Conservation (phyloP, 2,329 filamentous ascomycete genomes). For the Fusarium sp. region DNA sequence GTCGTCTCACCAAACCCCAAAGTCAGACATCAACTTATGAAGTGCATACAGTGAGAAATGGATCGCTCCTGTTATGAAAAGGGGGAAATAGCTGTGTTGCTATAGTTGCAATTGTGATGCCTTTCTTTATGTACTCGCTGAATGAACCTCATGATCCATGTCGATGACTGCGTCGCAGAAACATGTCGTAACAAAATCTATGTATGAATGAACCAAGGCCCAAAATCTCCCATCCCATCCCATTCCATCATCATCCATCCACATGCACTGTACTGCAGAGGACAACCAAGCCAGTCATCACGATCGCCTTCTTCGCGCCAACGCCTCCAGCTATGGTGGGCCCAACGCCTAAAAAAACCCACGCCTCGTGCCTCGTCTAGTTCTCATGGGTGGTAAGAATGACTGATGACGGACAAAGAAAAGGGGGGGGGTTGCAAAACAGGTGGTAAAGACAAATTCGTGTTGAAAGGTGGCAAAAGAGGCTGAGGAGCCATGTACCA, state of each 20-base stretch:
- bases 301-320: slow-evolving; percentile 30
- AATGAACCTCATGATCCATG: slow-evolving; percentile 36
- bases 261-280: slow-evolving; percentile 1
- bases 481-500: slow-evolving; percentile 3
- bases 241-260: slow-evolving; percentile 1
- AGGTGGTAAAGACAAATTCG: slow-evolving; percentile 23
- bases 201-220: slow-evolving; percentile 15
- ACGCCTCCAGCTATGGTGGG: slow-evolving; percentile 29
- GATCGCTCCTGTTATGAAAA: background rate
- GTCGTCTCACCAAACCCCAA: background rate
- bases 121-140: slow-evolving; percentile 28
- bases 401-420: slow-evolving; percentile 18
- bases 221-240: slow-evolving; percentile 21
- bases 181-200: slow-evolving; percentile 41
- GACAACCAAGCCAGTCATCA: slow-evolving; percentile 14
- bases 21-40: background rate
- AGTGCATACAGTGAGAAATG: background rate
- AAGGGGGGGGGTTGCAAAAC: slow-evolving; percentile 20
- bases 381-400: slow-evolving; percentile 19
- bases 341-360: slow-evolving; percentile 29
- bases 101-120: slow-evolving; percentile 1
- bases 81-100: background rate
- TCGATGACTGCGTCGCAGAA: slow-evolving; percentile 26
- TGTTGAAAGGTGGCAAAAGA: background rate
- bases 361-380: slow-evolving; percentile 25